Evolutionary conservation across 129 eudicot species (phyloP).

Genomic region (Chrysanthemum seticuspe): DNA sequence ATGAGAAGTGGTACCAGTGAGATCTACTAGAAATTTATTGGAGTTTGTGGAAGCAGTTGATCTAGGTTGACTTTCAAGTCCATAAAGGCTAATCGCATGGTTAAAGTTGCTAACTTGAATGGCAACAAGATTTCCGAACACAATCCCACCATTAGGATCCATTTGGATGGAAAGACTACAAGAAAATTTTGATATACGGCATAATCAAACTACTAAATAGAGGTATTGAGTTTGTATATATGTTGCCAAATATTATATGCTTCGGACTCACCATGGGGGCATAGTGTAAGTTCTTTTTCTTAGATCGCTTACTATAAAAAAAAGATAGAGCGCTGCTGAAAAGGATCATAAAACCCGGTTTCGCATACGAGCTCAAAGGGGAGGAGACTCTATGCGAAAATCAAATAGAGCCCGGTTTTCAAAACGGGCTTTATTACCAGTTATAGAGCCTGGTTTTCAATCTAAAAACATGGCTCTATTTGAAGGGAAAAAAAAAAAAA

Average conservation of each 20-base stretch:
- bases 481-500: too few species aligned
- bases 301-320: background rate
- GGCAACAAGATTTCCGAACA: conserved; percentile 65
- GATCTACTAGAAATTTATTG: conserved; percentile 68
- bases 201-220: background rate
- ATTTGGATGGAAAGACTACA: conserved; percentile 33
- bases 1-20: too few species aligned
- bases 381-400: too few species aligned
- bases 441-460: too few species aligned
- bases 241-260: background rate
- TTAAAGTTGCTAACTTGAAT: conserved; percentile 58
- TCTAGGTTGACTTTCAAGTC: conserved; percentile 61
- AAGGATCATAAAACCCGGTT: too few species aligned
- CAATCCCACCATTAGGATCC: conserved; percentile 60
- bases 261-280: conserved; percentile 31
- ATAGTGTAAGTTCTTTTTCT: conserved; percentile 26
- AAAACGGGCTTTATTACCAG: too few species aligned
- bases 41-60: conserved; percentile 59
- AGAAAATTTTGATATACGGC: background rate
- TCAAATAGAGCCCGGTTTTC: too few species aligned
- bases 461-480: too few species aligned
- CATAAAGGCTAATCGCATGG: conserved; percentile 66
- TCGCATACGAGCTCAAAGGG: too few species aligned
- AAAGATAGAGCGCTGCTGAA: too few species aligned
- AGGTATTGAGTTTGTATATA: background rate